Evolutionary conservation across 495 filamentous ascomycete species (phyloP), one percentile per base, ranked within the genome.

Genomic region (Xylaria telfairii): DNA sequence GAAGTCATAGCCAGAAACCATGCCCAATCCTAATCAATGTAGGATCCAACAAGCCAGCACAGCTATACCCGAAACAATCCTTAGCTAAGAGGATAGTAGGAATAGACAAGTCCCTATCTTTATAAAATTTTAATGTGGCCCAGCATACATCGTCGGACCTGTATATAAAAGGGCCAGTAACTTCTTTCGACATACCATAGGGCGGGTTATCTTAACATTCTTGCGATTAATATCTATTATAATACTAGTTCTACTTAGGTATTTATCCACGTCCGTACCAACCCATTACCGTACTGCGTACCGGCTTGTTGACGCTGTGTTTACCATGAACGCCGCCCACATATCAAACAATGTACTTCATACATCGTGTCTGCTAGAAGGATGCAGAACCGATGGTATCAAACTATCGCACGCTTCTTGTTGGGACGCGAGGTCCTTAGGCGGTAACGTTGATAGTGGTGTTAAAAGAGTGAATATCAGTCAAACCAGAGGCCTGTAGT

Each of bases 401-500:
- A n/a, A 1, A 26, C 0, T 54, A 3, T 42, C 42, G 12, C 28
- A 19, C 24, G 10, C 64, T 21, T 54, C n/a, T 54, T 34, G 47
- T 42, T 21, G 21, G 6, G n/a, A 42, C 4, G n/a, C 10, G 13
- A 37, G 19, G 26, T 30, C 6, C n/a, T 54, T 53, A 69, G 44
- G 56, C 44, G 12, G 57, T 69, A 41, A 77, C 67, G 34, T 68
- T 67, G 62, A 77, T 74, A 51, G 69, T 76, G 34, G 68, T 67
- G 60, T 59, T 71, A 68, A 76, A 72, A 56, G 59, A 32, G 37
- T 71, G 75, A 60, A 77, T 28, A 26, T 30, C 4, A 15, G 69
- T 72, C 56, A 26, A 21, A 26, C 75, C 75, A 39, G 73, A 75
- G 39, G 75, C 75, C 75, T 77, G 37, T 26, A 44, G 44, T 47